These are phyloP conservation scores for Neofusicoccum cordaticola DNA, from an alignment of 2,329 filamentous ascomycete genomes.

Conservation along the genomic window DNA sequence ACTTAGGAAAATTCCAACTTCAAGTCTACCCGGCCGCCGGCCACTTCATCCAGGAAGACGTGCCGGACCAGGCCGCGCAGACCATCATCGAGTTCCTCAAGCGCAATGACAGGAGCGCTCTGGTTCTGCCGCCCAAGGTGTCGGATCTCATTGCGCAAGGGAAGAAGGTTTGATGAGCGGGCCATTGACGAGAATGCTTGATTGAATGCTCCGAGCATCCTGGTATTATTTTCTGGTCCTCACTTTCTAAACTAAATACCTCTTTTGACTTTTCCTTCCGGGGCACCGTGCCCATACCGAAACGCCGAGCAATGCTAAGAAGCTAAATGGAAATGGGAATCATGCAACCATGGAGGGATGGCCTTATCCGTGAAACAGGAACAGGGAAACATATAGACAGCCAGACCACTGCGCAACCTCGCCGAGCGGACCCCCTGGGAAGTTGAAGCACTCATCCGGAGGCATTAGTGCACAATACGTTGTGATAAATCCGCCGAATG, in stretches of 20 bases:
- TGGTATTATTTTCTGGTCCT: not conserved
- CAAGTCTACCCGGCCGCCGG: constrained; percentile 93
- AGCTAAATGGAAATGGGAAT: constrained; percentile 7
- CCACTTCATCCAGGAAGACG: constrained; percentile 95
- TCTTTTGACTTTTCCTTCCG: not conserved
- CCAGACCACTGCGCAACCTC: not conserved
- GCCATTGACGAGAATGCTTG: not conserved
- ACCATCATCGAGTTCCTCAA: constrained; percentile 87
- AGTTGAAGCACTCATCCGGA: too few species aligned
- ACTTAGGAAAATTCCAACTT: constrained; percentile 85
- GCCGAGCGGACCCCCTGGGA: too few species aligned
- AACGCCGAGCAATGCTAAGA: constrained; percentile 15
- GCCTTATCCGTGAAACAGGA: not conserved
- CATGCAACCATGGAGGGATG: not conserved
- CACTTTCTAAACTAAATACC: not conserved
- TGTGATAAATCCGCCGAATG: too few species aligned
- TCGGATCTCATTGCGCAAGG: constrained; percentile 48
- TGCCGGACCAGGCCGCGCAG: constrained; percentile 83
- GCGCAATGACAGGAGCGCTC: constrained; percentile 78
- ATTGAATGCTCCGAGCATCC: not conserved
- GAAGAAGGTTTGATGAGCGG: constrained; percentile 45
- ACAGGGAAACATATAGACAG: constrained; percentile 9
- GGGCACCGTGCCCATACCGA: constrained; percentile 3
- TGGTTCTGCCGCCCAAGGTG: constrained; percentile 91
- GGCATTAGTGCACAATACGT: too few species aligned